Conservation (phyloP, 1,284 basidiomycete species). For the Irpex sp. region DNA sequence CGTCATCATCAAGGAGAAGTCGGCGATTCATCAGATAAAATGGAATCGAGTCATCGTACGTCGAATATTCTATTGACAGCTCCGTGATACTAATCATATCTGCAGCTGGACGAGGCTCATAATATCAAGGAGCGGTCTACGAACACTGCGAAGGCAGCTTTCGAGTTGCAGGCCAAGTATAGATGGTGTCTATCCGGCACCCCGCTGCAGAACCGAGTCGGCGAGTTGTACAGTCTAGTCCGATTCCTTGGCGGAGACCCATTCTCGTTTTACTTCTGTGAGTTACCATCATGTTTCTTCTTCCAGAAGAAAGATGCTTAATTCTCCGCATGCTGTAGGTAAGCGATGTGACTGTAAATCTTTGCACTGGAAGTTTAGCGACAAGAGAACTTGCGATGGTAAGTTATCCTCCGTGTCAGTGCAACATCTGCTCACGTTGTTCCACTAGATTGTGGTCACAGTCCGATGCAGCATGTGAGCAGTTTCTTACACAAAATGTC, state of each 20-base stretch:
- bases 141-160: constrained; percentile 95
- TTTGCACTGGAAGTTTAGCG: constrained; percentile 85
- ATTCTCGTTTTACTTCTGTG: constrained; percentile 91
- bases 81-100: not conserved
- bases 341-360: constrained; percentile 86
- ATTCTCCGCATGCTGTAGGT: constrained; percentile 38
- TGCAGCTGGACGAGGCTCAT: constrained; percentile 93
- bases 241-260: constrained; percentile 91
- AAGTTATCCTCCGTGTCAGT: constrained; percentile 16
- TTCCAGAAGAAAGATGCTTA: not conserved
- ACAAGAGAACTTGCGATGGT: constrained; percentile 86
- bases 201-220: constrained; percentile 95
- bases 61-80: constrained; percentile 8
- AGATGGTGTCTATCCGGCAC: constrained; percentile 99
- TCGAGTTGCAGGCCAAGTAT: constrained; percentile 80
- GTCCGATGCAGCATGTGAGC: constrained; percentile 89
- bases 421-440: not conserved
- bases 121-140: constrained; percentile 96
- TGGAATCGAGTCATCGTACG: constrained; percentile 82
- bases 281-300: constrained; percentile 25
- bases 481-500: not conserved
- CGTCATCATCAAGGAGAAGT: constrained; percentile 85
- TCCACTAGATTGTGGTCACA: constrained; percentile 78
- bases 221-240: constrained; percentile 95
- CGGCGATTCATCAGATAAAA: constrained; percentile 79